Evolutionary conservation across 2,329 filamentous ascomycete species (phyloP), one percentile per base, ranked within the genome.

Genomic region (Aspergillus sp.): DNA sequence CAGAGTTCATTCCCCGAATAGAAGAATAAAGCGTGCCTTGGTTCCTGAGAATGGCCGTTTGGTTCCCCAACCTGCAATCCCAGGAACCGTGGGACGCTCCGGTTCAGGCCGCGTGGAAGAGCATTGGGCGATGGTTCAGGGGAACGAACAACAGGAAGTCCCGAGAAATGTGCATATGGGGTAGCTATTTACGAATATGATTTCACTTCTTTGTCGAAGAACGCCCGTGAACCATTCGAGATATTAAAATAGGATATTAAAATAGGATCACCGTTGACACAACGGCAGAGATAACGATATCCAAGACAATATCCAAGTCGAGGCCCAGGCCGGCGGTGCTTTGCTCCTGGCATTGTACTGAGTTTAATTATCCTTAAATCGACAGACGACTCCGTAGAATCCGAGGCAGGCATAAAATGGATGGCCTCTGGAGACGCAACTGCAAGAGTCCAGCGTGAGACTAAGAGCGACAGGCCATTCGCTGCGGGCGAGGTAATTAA

Each of bases 401-500:
- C 27, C 27, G 27, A 30, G 27, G 27, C 27, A 30, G 27, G 9
- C 9, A 30, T 30, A n/a, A 37, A 37, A 37, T 15, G 34, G 34
- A 37, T 5, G 34, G 34, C 34, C 34, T 30, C 27, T 9, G 4
- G 27, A 30, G 27, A 30, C 27, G 27, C 27, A 30, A 30, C 27
- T 30, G 27, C 27, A 30, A 30, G 24, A 27, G 24, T 27, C 24
- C 7, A 30, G 27, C 27, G 27, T 4, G 27, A 30, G 27, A 30
- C 27, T 30, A 11, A 30, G 27, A 30, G 27, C 9, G 27, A 30
- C 27, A 9, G 27, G 9, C 49, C 27, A 42, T 42, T 33, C 49
- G 49, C 39, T 30, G 49, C 19, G 27, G 37, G 20, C 24, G 22
- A 42, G 49, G 34, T 54, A 62, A 62, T 64, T 57, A 64, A 59